These are phyloP conservation scores for Kwoniella heveanensis DNA, from an alignment of 768 basidiomycete species.

Conservation along the genomic window DNA sequence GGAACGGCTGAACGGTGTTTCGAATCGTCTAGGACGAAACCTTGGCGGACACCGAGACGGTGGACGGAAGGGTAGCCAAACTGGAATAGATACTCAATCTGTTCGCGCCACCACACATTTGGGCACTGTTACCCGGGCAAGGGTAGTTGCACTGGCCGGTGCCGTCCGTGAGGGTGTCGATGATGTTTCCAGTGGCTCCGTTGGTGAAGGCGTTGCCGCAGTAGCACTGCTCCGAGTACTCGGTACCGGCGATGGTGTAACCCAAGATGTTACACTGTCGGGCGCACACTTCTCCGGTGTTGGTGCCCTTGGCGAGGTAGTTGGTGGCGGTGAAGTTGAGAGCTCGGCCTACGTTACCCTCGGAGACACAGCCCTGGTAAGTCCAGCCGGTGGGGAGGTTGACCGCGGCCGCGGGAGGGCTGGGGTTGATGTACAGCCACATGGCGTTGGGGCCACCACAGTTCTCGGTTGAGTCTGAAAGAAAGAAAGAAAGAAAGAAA, in stretches of 20 bases:
- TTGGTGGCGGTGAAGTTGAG: conserved; percentile 33
- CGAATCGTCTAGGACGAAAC: background rate
- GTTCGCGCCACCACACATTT: conserved; percentile 23
- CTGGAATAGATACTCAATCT: conserved; percentile 18
- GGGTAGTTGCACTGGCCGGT: conserved; percentile 20
- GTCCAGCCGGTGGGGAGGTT: conserved; percentile 38
- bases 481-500: no score
- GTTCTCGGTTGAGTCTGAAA: conserved; percentile 32
- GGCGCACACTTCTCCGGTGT: conserved; percentile 29
- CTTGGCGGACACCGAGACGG: conserved; percentile 3
- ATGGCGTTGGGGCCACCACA: conserved; percentile 44
- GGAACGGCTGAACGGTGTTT: background rate
- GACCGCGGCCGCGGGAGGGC: conserved; percentile 4
- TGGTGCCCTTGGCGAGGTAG: conserved; percentile 20
- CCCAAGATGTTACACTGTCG: conserved; percentile 32
- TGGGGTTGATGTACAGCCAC: conserved; percentile 30
- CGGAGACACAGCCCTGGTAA: conserved; percentile 40
- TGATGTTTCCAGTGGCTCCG: conserved; percentile 28
- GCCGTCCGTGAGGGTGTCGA: conserved; percentile 33
- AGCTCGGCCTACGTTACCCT: conserved; percentile 28
- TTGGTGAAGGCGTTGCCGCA: conserved; percentile 31
- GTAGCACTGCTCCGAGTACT: conserved; percentile 35
- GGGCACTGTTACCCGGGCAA: conserved; percentile 18
- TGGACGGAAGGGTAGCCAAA: conserved; percentile 11
- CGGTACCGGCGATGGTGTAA: conserved; percentile 37